Percentiles rank a stretch among this genome's conserved stretches.
phyloP scores from a whole-genome alignment of 148 eudicot species.

The Spergularia bocconei region DNA sequence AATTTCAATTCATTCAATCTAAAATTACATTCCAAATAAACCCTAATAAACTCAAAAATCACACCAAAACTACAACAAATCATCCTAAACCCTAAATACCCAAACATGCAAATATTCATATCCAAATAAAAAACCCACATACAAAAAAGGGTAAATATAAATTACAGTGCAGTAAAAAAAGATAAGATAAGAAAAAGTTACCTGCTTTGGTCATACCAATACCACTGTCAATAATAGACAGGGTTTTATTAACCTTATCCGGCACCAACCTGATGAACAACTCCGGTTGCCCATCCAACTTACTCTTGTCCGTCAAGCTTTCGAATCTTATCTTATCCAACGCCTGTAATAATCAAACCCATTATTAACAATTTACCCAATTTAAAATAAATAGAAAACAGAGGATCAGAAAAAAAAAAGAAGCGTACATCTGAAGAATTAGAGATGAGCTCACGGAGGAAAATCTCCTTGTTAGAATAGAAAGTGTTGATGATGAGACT shows the following conservation, averaged over 20 bases:
- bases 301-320: slow-evolving; percentile 81
- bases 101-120: too few relatives aligned
- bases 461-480: slow-evolving; percentile 94
- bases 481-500: slow-evolving; percentile 90
- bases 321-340: slow-evolving; percentile 92
- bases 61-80: too few relatives aligned
- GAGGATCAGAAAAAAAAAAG: too few relatives aligned
- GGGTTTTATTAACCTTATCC: slow-evolving; percentile 78
- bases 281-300: slow-evolving; percentile 88
- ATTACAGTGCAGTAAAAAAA: background rate
- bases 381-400: background rate
- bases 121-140: too few relatives aligned
- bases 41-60: too few relatives aligned
- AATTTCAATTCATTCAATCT: too few relatives aligned
- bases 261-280: slow-evolving; percentile 80
- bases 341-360: slow-evolving; percentile 37
- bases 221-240: slow-evolving; percentile 81
- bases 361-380: background rate
- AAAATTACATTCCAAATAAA: too few relatives aligned
- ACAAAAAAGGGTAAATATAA: too few relatives aligned
- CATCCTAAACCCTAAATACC: too few relatives aligned
- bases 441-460: slow-evolving; percentile 77
- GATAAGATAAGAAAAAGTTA: slow-evolving; percentile 23
- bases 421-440: slow-evolving; percentile 66
- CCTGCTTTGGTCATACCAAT: slow-evolving; percentile 98